Percentiles rank a stretch among this genome's conserved stretches.
Evolutionary conservation across 768 basidiomycete genomes (phyloP).

Genomic region (Infundibulicybe gibba): DNA sequence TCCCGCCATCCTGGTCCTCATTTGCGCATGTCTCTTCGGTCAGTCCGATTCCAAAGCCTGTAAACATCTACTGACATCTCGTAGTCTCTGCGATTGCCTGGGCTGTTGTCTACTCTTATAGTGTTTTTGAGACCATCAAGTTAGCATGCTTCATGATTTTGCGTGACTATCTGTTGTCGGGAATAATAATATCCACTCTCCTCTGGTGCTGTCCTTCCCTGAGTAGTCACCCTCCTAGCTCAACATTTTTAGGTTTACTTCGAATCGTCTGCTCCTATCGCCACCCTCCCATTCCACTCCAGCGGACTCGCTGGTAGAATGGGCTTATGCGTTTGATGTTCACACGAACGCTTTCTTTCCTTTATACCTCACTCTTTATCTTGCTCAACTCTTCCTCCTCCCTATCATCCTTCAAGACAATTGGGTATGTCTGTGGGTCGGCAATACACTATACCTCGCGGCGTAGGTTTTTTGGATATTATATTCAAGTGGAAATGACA

Average conservation of each 20-base stretch:
- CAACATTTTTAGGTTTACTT: slow-evolving; percentile 47
- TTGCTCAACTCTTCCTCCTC: slow-evolving; percentile 83
- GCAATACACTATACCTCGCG: slow-evolving; percentile 87
- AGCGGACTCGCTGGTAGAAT: slow-evolving; percentile 75
- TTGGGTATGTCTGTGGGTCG: slow-evolving; percentile 93
- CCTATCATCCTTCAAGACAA: slow-evolving; percentile 80
- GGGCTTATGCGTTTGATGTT: slow-evolving; percentile 95
- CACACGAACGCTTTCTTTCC: slow-evolving; percentile 98
- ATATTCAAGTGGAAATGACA: slow-evolving; percentile 5
- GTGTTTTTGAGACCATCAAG: slow-evolving; percentile 49
- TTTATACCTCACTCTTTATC: slow-evolving; percentile 84
- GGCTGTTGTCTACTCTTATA: slow-evolving; percentile 78
- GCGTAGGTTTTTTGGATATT: slow-evolving; percentile 48
- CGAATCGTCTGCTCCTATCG: slow-evolving; percentile 68
- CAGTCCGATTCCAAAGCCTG: slow-evolving; percentile 14
- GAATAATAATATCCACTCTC: slow-evolving; percentile 68
- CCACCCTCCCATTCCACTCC: slow-evolving; percentile 71
- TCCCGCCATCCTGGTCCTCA: slow-evolving; percentile 89
- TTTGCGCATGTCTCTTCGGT: slow-evolving; percentile 78
- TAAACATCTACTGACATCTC: neutral
- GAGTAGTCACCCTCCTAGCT: neutral
- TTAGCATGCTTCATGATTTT: slow-evolving; percentile 81
- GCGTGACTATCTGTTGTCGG: slow-evolving; percentile 83
- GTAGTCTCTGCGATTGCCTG: slow-evolving; percentile 81
- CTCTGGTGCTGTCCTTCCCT: slow-evolving; percentile 53